These are phyloP conservation scores for Plantago ovata DNA, from an alignment of 257 asterid species.

Conservation along the genomic window DNA sequence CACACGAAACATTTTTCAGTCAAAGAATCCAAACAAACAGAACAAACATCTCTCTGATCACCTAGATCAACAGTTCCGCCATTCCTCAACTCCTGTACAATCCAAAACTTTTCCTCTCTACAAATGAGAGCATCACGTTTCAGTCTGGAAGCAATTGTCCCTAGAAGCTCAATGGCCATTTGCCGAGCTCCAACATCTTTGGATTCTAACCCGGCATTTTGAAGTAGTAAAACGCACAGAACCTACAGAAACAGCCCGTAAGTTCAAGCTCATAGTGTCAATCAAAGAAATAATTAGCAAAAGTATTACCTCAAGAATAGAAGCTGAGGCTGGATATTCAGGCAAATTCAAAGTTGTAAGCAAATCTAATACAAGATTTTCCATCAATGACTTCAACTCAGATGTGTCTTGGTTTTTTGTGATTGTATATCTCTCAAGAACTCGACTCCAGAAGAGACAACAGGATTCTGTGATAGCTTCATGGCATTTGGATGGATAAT, in stretches of 20 bases:
- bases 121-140: constrained; percentile 79
- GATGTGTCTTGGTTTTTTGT: constrained; percentile 84
- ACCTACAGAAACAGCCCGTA: constrained; percentile 61
- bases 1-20: constrained; percentile 60
- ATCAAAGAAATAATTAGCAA: constrained; percentile 18
- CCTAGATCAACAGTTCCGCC: constrained; percentile 36
- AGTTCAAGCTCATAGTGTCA: constrained; percentile 20
- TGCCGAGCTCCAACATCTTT: constrained; percentile 88
- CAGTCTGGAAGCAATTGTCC: constrained; percentile 94
- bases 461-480: constrained; percentile 92
- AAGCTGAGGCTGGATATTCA: constrained; percentile 94
- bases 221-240: constrained; percentile 91
- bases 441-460: constrained; percentile 98
- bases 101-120: constrained; percentile 80
- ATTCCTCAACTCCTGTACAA: constrained; percentile 53
- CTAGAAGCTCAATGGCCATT: constrained; percentile 98
- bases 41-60: constrained; percentile 50
- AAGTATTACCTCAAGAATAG: constrained; percentile 75
- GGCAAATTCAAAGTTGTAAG: constrained; percentile 87
- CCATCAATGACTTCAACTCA: constrained; percentile 84
- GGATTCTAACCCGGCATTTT: constrained; percentile 91
- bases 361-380: constrained; percentile 91
- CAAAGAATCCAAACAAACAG: constrained; percentile 64
- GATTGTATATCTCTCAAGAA: constrained; percentile 86
- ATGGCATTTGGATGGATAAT: constrained; percentile 74